A percentile compares a stretch with the other conserved stretches of the same genome.
Conservation (phyloP, 2,329 filamentous ascomycete species). For the Knufia fluminis region DNA sequence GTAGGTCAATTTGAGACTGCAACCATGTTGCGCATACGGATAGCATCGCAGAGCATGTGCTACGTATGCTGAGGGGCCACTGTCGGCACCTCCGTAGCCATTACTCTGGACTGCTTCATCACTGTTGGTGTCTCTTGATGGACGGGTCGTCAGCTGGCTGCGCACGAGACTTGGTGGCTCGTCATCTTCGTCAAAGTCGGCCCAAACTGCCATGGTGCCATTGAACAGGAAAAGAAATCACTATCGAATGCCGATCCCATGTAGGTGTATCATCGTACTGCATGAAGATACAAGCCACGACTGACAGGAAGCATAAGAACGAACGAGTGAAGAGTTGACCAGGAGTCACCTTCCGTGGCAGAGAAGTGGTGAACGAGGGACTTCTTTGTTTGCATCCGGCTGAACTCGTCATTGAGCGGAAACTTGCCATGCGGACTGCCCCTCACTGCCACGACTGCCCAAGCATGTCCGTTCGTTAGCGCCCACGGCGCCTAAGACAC, state of each 20-base stretch:
- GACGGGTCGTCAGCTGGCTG: not conserved
- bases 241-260: constrained; percentile 1
- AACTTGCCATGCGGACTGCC: not conserved
- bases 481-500: not conserved
- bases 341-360: not conserved
- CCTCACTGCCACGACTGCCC: too few relatives aligned
- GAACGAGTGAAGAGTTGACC: too few relatives aligned
- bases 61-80: constrained; percentile 29
- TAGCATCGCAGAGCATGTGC: constrained; percentile 38
- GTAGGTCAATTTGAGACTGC: constrained; percentile 18
- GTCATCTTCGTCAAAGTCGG: constrained; percentile 36
- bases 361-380: not conserved
- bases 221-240: constrained; percentile 11
- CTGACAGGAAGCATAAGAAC: not conserved
- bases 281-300: not conserved
- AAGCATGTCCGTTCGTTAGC: not conserved
- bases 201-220: constrained; percentile 40
- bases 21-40: constrained; percentile 30
- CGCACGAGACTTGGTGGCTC: constrained; percentile 20
- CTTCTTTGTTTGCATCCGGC: not conserved
- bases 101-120: constrained; percentile 7
- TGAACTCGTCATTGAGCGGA: constrained; percentile 1
- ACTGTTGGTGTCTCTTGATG: not conserved
- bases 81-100: constrained; percentile 19
- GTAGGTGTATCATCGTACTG: not conserved